Evolutionary conservation across 345 rosid species (phyloP).

Genomic region (Lepidium didymum): DNA sequence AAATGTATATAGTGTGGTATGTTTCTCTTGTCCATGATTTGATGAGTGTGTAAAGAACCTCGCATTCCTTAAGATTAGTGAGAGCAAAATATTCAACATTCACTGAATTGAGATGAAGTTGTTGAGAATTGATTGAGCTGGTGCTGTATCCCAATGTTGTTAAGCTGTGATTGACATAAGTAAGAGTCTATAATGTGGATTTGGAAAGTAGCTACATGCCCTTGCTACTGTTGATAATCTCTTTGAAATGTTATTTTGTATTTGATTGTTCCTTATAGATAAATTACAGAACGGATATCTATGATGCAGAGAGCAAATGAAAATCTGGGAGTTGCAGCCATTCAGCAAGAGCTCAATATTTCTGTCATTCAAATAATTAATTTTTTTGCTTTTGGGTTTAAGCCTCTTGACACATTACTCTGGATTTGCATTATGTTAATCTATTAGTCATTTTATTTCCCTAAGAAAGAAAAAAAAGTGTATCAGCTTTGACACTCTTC

Average conservation of each 20-base stretch:
- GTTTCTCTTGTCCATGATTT: neutral
- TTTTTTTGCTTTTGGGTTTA: neutral
- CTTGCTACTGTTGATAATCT: neutral
- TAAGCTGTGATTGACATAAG: neutral
- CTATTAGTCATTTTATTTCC: neutral
- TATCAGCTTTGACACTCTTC: neutral
- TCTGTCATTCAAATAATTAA: neutral
- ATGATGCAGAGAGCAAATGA: slow-evolving; percentile 34
- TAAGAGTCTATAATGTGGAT: too few species aligned
- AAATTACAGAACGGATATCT: slow-evolving; percentile 28
- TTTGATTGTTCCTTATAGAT: slow-evolving; percentile 17
- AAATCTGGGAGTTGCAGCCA: neutral
- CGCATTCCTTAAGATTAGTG: neutral
- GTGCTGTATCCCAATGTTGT: neutral
- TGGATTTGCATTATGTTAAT: neutral
- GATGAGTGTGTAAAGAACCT: neutral
- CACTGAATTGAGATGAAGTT: neutral
- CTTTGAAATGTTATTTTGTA: neutral
- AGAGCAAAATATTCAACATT: neutral
- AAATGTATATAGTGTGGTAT: neutral
- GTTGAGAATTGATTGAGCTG: neutral
- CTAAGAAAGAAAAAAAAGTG: neutral
- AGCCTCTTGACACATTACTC: neutral
- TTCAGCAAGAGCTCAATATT: slow-evolving; percentile 3
- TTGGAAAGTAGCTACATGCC: neutral